A percentile compares a stretch with the other conserved stretches of the same genome.
These are phyloP conservation scores for Heteromeles arbutifolia DNA, from an alignment of 306 rosid species.

Conservation along the genomic window DNA sequence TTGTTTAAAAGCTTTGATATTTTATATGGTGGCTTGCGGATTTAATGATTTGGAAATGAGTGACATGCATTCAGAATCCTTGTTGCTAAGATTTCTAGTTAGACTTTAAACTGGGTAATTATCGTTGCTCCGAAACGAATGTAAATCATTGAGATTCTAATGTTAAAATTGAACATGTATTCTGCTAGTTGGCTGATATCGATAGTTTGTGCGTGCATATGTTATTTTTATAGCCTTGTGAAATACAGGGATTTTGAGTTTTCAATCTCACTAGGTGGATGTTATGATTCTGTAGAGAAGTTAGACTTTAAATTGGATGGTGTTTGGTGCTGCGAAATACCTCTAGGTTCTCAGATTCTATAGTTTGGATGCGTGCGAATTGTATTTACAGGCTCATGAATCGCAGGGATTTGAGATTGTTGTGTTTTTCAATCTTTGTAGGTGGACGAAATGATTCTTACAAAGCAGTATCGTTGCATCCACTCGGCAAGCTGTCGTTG, in stretches of 20 bases:
- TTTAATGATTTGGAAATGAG: constrained; percentile 18
- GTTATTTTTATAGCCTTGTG: neutral
- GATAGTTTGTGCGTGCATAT: neutral
- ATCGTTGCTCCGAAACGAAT: neutral
- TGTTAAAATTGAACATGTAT: neutral
- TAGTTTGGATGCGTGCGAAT: neutral
- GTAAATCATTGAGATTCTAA: neutral
- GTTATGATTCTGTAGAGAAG: neutral
- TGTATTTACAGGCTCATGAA: too few relatives aligned
- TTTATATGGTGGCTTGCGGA: constrained; percentile 18
- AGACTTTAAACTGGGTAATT: neutral
- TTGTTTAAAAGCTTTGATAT: neutral
- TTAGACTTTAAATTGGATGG: neutral
- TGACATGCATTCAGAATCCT: constrained; percentile 4
- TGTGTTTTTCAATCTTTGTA: constrained; percentile 12
- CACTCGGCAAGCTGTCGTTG: constrained; percentile 92
- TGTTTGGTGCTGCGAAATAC: neutral
- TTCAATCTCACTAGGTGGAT: neutral
- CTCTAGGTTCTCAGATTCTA: neutral
- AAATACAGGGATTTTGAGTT: neutral
- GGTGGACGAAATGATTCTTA: constrained; percentile 61
- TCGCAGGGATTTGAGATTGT: neutral
- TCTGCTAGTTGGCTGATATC: neutral
- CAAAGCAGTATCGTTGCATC: constrained; percentile 82
- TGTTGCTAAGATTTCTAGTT: neutral